A percentile compares a stretch with the other conserved stretches of the same genome.
Evolutionary conservation across 108 stramenopile species (phyloP).

Genomic region (Craspedostauros australis): DNA sequence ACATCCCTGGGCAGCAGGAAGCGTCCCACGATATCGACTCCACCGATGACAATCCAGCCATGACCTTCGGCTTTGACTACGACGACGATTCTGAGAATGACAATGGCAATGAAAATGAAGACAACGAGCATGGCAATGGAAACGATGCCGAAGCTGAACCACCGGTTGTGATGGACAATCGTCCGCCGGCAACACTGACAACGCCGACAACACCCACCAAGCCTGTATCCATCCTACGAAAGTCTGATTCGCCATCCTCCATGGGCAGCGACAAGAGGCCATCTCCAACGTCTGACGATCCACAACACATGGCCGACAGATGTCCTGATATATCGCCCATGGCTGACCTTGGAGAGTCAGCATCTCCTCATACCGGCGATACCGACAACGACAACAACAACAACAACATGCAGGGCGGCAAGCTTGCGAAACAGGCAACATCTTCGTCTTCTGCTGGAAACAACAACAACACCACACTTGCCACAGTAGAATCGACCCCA

Average conservation of each 20-base stretch:
- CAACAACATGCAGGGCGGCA: no score
- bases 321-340: no score
- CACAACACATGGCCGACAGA: neutral
- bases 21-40: no score
- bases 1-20: no score
- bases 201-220: neutral
- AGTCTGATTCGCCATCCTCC: neutral
- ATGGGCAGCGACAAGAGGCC: neutral
- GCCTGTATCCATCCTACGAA: neutral
- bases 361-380: no score
- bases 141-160: neutral
- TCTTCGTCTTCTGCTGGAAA: no score
- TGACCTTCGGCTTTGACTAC: no score
- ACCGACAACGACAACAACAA: no score
- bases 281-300: neutral
- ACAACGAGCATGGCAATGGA: neutral
- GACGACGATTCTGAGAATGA: no score
- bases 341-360: no score
- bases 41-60: no score
- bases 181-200: neutral
- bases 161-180: neutral
- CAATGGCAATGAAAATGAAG: neutral
- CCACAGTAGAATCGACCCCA: neutral
- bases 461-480: neutral
- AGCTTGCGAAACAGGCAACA: no score